Evolutionary conservation across 768 basidiomycete species (phyloP), one percentile per base, ranked within the genome.

Genomic region (Termitomyces eurrhizus): DNA sequence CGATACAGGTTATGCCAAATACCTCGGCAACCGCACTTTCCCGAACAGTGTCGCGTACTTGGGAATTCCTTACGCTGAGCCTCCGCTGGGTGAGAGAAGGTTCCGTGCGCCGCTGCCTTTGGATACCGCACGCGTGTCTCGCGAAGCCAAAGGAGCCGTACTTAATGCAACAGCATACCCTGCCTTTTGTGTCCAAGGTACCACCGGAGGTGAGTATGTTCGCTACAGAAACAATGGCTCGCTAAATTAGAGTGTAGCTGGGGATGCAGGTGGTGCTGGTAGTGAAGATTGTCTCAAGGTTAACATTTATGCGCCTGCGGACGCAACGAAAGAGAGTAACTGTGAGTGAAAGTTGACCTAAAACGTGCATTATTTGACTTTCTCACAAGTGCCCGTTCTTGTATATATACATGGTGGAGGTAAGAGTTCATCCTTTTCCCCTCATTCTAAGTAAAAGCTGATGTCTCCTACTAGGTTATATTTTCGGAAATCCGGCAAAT

Each of bases 241-340:
- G 35, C 29, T 55, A 39, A 46, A 56, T 52, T 33, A 12, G 52
- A 42, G 29, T 45, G 14, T 62, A 85, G 82, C 50, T 21, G 82
- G 81, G 9, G 85, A 85, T 65, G 77, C 80, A 26, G 85, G 86
- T 52, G 85, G 86, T 33, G 83, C 84, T 13, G 86, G 87, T 12
- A 82, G 80, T 46, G 86, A 88, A 70, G 86, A 88, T 62, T 88
- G 85, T 63, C 69, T 88, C 37, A 87, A 87, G 52, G 73, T 87
- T n/a, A 86, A 88, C 67, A 76, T 89, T 13, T 88, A 87, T 59
- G 71, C 83, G 11, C 86, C 87, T 2, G 71, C 74, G 7, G 76
- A 77, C 7, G 77, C 80, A 3, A 80, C 76, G 37, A 65, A 69
- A 29, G 74, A 78, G 1, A 80, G 79, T 61, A 78, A 82, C 36